Base-by-base conservation (phyloP, 1,284 basidiomycete species). In the Pseudozyma thailandica region DNA sequence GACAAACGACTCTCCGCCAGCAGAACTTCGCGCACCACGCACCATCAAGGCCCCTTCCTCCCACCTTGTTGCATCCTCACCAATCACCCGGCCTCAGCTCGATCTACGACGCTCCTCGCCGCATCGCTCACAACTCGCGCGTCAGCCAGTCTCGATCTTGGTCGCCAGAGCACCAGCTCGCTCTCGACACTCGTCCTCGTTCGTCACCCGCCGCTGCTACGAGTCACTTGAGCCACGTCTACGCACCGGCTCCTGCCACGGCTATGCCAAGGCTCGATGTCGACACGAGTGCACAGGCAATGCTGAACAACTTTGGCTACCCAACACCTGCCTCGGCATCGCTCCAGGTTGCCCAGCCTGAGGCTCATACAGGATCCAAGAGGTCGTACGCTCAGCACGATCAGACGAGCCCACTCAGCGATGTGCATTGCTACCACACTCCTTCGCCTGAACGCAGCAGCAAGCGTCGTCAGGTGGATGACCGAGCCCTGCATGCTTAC, bases 101-200 rank as follows among this genome's bases (percentile, higher is more conserved):
- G 20, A 44, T 51, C 27, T 54, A 54, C 47, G 68, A 71, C 31
- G 53, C 50, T 13, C 61, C 68, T 33, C 68, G 68, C 35, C 68
- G 68, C 49, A 71, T 71, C 50, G 60, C 68, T 16, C 50, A 64
- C 61, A 71, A 71, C 46, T 71, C 68, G 42, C 55, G 68, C 30
- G 46, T 52, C 45, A 50, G 43, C 31, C 61, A 57, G 46, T 50
- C 56, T n/a, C 52, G 61, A 45, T 64, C 68, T 12, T 71, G 68
- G 68, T 65, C 68, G 13, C 68, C 68, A 13, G 68, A 71, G 30
- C 30, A 31, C 7, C 48, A 54, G 30, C 48, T 58, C 26, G 47
- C 47, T 4, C 20, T 57, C 38, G 68, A 71, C 25, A 21, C 57
- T 31, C 56, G 60, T 20, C 54, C 57, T 46, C 50, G 66, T 27